phyloP scores from a whole-genome alignment of 148 eudicot genomes.

The Fagopyrum tataricum region DNA sequence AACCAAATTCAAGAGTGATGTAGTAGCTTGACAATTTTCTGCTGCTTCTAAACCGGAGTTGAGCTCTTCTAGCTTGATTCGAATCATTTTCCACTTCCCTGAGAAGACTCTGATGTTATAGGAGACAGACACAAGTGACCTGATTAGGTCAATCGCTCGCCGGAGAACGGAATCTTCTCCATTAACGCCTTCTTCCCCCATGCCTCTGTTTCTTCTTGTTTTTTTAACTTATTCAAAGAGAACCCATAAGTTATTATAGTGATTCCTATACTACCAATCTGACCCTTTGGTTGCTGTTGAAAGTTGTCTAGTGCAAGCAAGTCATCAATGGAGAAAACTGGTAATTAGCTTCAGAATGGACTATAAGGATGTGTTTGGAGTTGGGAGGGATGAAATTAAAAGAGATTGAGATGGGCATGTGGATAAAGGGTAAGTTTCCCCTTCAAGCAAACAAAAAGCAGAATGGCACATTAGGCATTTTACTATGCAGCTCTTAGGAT shows the following conservation, averaged over 20 bases:
- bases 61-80: constrained; percentile 56
- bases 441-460: not conserved
- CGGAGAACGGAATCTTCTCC: constrained; percentile 20
- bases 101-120: constrained; percentile 55
- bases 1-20: constrained; percentile 21
- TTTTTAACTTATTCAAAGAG: no score
- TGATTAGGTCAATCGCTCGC: constrained; percentile 25
- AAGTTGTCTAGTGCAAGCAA: no score
- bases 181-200: not conserved
- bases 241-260: no score
- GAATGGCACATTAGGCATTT: not conserved
- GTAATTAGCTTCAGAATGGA: no score
- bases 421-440: not conserved
- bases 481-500: not conserved
- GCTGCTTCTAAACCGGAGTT: constrained; percentile 36
- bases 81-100: constrained; percentile 52
- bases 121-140: constrained; percentile 38
- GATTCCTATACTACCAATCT: no score
- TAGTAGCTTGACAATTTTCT: constrained; percentile 21
- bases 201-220: no score
- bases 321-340: no score
- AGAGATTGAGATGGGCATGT: no score
- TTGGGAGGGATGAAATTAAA: no score
- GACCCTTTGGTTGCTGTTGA: no score
- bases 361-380: no score